These are phyloP conservation scores for Ceratocystis eucalypticola DNA, from an alignment of 2,329 filamentous ascomycete species.

Conservation along the genomic window DNA sequence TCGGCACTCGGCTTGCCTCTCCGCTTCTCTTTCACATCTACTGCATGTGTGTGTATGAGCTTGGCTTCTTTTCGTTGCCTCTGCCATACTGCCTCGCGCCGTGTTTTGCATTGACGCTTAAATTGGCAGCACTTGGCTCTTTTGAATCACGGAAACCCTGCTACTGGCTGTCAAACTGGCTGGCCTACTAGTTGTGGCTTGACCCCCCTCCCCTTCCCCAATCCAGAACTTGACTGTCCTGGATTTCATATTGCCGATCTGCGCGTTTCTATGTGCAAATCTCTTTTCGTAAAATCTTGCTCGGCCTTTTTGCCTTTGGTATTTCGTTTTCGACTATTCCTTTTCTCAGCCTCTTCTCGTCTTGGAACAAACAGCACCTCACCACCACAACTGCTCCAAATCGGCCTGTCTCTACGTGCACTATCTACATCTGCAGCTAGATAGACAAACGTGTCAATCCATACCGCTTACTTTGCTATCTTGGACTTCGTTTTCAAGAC, in stretches of 20 bases:
- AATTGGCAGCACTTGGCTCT: slow-evolving; percentile 4
- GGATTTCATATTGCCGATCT: slow-evolving; percentile 5
- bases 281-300: background rate
- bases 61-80: background rate
- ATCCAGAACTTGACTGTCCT: background rate
- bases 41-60: background rate
- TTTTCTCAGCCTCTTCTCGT: background rate
- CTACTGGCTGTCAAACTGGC: slow-evolving; percentile 2
- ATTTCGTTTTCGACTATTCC: slow-evolving; percentile 1
- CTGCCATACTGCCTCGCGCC: background rate
- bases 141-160: background rate
- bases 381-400: too few relatives aligned
- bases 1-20: background rate
- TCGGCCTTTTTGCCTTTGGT: background rate
- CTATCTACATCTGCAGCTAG: too few relatives aligned
- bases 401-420: too few relatives aligned
- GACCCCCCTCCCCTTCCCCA: background rate
- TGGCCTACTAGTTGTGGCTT: background rate
- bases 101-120: slow-evolving; percentile 4
- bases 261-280: background rate
- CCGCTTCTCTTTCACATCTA: background rate
- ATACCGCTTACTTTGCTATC: too few relatives aligned
- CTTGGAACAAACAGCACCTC: background rate
- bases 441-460: too few relatives aligned
- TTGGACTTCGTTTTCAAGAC: too few relatives aligned